A percentile compares a stretch with the other conserved stretches of the same genome.
phyloP scores from a whole-genome alignment of 148 eudicot genomes.

The Rhododendron ferrugineum region DNA sequence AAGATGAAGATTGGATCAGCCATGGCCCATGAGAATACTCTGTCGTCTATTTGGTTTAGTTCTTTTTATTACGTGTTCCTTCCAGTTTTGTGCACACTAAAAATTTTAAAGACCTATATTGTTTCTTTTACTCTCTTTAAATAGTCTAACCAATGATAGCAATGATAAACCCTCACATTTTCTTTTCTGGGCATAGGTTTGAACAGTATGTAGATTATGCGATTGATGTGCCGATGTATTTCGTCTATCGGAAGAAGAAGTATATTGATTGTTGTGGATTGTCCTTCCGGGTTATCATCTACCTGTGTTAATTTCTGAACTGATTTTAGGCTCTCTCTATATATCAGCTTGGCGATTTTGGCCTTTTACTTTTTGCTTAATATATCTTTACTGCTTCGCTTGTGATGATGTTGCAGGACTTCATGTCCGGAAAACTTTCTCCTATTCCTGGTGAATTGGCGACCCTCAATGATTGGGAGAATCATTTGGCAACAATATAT shows the following conservation, averaged over 20 bases:
- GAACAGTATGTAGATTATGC: slow-evolving; percentile 97
- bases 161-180: slow-evolving; percentile 8
- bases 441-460: slow-evolving; percentile 88
- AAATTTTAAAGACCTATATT: neutral
- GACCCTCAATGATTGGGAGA: slow-evolving; percentile 92
- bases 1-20: neutral
- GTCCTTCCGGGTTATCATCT: slow-evolving; percentile 75
- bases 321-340: neutral
- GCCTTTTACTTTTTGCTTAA: neutral
- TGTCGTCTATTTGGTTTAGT: neutral
- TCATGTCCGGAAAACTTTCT: slow-evolving; percentile 83
- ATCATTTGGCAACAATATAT: slow-evolving; percentile 91
- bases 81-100: neutral
- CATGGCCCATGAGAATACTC: neutral
- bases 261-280: slow-evolving; percentile 84
- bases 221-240: slow-evolving; percentile 95
- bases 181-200: slow-evolving; percentile 46
- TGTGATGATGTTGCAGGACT: slow-evolving; percentile 52
- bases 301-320: slow-evolving; percentile 5
- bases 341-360: neutral
- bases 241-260: slow-evolving; percentile 70
- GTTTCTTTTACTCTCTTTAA: neutral
- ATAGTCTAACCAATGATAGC: neutral
- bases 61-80: neutral
- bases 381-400: neutral